Evolutionary conservation across 768 basidiomycete species (phyloP), one percentile per base, ranked within the genome.

Genomic region (Porpolomopsis calyptriformis): DNA sequence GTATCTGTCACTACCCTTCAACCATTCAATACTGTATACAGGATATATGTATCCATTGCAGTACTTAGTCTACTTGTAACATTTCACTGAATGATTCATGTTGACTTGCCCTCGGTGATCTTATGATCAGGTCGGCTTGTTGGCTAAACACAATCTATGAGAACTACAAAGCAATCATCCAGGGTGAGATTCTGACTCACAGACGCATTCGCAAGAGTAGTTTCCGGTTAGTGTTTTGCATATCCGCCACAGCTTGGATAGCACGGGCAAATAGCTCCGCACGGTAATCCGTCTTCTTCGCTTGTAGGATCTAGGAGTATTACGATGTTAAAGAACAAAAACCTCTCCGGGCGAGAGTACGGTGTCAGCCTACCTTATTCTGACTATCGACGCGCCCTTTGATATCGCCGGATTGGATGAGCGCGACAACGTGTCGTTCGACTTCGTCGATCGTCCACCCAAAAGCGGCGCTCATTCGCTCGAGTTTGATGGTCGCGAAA

Each of bases 311-410:
- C 91, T 88, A 53, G 12, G 25, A 26, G 38, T 10, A 43, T 29
- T 18, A 33, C 33, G 14, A 22, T 18, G 35, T 11, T 29, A 11
- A 39, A 43, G 16, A 24, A 9, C n/a, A 11, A 31, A n/a, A 7
- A 26, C 31, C 9, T 1, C 14, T 3, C 12, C 4, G 3, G 3
- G 18, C 20, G 49, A 29, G 18, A 45, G 12, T 43, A 37, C 40
- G 20, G 14, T 33, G 12, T 16, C 3, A 22, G 26, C 8, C 34
- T 40, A 83, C 88, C 73, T 88, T 90, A 63, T 91, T 89, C 61
- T 85, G 83, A 55, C 86, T 84, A 59, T 97, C 92, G 14, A 96
- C 81, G 8, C 89, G 72, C 2, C 79, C 92, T 54, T 83, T 75
- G 50, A 97, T 86, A 39, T 76, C 71, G 1, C 87, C 85, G 1